A percentile compares a stretch with the other conserved stretches of the same genome.
phyloP scores from a whole-genome alignment of 768 basidiomycete species.

The Rhodotorula babjevae region DNA sequence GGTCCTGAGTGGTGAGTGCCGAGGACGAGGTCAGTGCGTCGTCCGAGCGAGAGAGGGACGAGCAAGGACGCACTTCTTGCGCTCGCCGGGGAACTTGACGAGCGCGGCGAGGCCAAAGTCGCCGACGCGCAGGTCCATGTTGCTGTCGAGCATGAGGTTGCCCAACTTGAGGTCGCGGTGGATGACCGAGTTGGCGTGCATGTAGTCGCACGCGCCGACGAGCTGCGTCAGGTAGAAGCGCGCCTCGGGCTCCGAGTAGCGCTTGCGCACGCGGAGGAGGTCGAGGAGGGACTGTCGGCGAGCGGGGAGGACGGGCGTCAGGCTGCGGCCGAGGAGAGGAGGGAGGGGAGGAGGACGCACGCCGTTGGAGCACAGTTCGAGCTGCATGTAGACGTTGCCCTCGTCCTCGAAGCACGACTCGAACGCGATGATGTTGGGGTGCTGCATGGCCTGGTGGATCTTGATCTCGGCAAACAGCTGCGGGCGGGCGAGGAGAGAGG shows the following conservation, averaged over 20 bases:
- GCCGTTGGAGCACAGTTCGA: constrained; percentile 86
- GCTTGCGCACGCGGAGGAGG: constrained; percentile 37
- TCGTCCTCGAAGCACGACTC: constrained; percentile 92
- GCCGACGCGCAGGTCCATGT: constrained; percentile 94
- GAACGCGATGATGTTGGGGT: constrained; percentile 89
- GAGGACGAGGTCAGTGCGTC: neutral
- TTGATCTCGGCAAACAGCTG: constrained; percentile 98
- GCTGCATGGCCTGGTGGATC: constrained; percentile 82
- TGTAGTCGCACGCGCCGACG: constrained; percentile 92
- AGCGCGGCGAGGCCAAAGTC: constrained; percentile 96
- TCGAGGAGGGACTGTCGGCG: constrained; percentile 55
- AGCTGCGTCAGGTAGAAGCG: constrained; percentile 91
- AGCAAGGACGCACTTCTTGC: constrained; percentile 66
- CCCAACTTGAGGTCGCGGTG: constrained; percentile 96
- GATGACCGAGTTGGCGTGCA: constrained; percentile 94
- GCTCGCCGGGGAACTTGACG: constrained; percentile 90
- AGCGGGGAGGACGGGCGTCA: neutral
- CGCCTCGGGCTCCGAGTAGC: constrained; percentile 79
- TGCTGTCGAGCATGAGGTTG: constrained; percentile 81
- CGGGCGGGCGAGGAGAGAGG: neutral
- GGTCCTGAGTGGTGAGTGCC: constrained; percentile 52
- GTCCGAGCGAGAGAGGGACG: too few species aligned
- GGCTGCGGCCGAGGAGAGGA: neutral
- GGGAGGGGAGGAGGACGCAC: constrained; percentile 44
- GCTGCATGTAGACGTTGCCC: constrained; percentile 93